phyloP scores from a whole-genome alignment of 441 rosid genomes.

The Croton setiger region DNA sequence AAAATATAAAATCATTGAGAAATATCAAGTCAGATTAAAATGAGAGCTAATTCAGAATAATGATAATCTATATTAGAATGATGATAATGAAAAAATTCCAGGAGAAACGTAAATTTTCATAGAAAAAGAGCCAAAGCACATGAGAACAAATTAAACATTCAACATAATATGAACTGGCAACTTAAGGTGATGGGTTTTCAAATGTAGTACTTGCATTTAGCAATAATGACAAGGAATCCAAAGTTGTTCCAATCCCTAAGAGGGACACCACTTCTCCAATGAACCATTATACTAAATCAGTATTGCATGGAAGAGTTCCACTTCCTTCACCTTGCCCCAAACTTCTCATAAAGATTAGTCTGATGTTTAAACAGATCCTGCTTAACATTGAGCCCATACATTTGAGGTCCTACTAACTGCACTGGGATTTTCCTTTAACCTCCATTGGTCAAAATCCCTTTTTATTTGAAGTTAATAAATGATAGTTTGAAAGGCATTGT shows the following conservation, averaged over 20 bases:
- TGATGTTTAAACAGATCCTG: neutral
- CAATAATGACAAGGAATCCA: neutral
- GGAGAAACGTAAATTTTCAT: neutral
- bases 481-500: too few species aligned
- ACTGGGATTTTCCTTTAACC: too few species aligned
- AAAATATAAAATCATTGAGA: slow-evolving; percentile 2
- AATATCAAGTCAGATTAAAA: slow-evolving; percentile 5
- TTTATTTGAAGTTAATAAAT: too few species aligned
- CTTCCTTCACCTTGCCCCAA: neutral
- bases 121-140: neutral
- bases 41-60: neutral
- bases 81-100: neutral
- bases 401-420: too few species aligned
- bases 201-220: neutral
- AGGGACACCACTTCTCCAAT: neutral
- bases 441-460: too few species aligned
- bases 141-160: neutral
- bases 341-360: neutral
- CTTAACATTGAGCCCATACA: too few species aligned
- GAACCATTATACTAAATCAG: neutral
- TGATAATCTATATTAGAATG: neutral
- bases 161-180: neutral
- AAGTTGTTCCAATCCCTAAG: neutral
- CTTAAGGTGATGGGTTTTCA: neutral
- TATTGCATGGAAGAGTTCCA: neutral